These are phyloP conservation scores for Schoenoplectus tabernaemontani DNA, from an alignment of 202 grass and related monocot genomes.

Conservation along the genomic window DNA sequence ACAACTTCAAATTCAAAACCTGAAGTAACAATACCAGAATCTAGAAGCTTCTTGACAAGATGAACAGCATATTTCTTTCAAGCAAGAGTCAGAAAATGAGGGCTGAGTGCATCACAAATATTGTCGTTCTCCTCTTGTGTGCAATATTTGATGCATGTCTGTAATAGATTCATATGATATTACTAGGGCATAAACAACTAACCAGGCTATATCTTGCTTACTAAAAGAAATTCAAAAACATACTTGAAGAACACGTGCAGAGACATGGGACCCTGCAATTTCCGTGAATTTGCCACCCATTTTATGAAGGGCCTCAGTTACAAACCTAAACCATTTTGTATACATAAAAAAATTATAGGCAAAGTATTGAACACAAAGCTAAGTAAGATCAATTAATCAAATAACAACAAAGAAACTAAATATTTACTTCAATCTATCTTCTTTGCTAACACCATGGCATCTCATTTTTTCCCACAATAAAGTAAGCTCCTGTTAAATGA, in stretches of 20 bases:
- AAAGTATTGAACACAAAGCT: neutral
- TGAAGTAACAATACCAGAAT: constrained; percentile 42
- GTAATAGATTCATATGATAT: constrained; percentile 3
- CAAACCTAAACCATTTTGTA: constrained; percentile 45
- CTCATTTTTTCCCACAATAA: constrained; percentile 96
- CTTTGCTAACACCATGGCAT: constrained; percentile 46
- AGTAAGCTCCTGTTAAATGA: constrained; percentile 50
- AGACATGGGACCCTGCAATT: constrained; percentile 67
- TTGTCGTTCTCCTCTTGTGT: constrained; percentile 54
- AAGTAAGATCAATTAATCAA: neutral
- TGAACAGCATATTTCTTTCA: constrained; percentile 82
- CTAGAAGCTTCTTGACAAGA: constrained; percentile 87
- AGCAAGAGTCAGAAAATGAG: constrained; percentile 63
- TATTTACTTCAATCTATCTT: constrained; percentile 70
- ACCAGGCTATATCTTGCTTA: neutral
- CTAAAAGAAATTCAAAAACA: constrained; percentile 13
- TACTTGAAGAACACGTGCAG: constrained; percentile 92
- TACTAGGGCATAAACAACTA: neutral
- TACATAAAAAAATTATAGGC: neutral
- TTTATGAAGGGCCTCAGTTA: constrained; percentile 57
- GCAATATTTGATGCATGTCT: constrained; percentile 74
- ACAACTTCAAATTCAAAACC: neutral
- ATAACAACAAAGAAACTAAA: neutral
- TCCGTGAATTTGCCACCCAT: constrained; percentile 82
- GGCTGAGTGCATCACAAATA: constrained; percentile 55